Evolutionary conservation across 345 rosid genomes (phyloP), one percentile per base, ranked within the genome.

Genomic region (Cochlearia excelsa): DNA sequence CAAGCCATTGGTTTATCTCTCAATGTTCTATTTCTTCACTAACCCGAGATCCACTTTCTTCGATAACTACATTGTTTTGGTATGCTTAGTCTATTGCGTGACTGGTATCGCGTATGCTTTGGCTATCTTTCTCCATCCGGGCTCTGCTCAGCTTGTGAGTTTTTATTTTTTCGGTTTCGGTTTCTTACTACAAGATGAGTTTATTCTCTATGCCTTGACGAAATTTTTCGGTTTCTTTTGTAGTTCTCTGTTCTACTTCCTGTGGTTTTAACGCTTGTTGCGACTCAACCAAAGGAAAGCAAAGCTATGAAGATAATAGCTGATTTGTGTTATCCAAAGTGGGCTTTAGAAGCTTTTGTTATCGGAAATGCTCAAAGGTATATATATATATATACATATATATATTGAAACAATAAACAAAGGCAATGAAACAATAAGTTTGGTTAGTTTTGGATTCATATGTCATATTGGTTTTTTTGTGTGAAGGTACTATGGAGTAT

Each of bases 201-300:
- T 46, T 45, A 26, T 23, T 4, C 37, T 50, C 47, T 57, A 46
- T 61, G 54, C 11, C 26, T 55, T 28, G 1, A 39, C 54, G 57
- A 41, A 57, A 31, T 46, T 63, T 52, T 9, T 3, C 5, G 37
- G 1, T 49, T 16, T 41, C 23, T 16, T 54, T 45, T 77, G 81
- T 80, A 93, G 97, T 90, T 87, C 85, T 81, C 97, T 0, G 99
- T 93, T 72, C 92, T 93, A 68, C 88, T 93, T 77, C 99, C 96
- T 0, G 95, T 93, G 23, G 96, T 93, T 73, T 81, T 87, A 71
- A 93, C 96, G 44, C 99, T 93, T 26, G 54, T 89, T n/a, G 88
- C 96, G 46, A 84, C 96, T 5, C 76, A 69, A 69, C 72, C 74
- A 2, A 70, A 62, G 56, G 57, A 66, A n/a, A 74, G 68, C 60